Evolutionary conservation across 805 yeast species (phyloP).

Genomic region (Lipomyces oligophaga): DNA sequence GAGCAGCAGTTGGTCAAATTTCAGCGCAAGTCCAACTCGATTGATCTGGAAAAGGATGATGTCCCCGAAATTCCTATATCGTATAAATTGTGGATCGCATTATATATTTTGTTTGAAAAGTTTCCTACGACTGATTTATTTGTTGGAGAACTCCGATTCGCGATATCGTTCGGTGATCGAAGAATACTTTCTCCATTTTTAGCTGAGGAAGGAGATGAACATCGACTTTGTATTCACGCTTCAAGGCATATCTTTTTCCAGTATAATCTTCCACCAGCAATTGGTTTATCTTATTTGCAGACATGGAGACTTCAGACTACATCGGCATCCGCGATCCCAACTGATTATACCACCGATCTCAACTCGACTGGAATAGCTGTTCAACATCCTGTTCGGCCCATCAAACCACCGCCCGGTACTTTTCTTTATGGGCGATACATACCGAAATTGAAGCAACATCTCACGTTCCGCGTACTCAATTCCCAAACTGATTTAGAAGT

Average conservation of each 20-base stretch:
- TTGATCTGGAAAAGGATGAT: neutral
- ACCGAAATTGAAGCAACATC: slow-evolving; percentile 18
- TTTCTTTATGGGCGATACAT: slow-evolving; percentile 28
- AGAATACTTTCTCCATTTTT: too few relatives aligned
- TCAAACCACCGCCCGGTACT: slow-evolving; percentile 10
- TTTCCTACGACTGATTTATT: too few relatives aligned
- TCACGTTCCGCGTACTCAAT: slow-evolving; percentile 18
- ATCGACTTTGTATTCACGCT: too few relatives aligned
- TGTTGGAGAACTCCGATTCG: too few relatives aligned
- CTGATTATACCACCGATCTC: slow-evolving; percentile 1
- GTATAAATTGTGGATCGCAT: neutral
- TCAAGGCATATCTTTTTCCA: too few relatives aligned
- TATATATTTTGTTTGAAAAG: neutral
- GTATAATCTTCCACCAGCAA: too few relatives aligned
- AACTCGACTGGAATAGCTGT: slow-evolving; percentile 5
- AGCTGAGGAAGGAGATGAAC: too few relatives aligned
- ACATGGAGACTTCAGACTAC: neutral
- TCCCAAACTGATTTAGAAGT: slow-evolving; percentile 9
- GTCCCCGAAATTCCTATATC: neutral
- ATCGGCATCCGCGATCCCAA: neutral
- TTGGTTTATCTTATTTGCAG: too few relatives aligned
- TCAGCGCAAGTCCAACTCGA: too few relatives aligned
- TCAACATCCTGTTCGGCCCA: slow-evolving; percentile 3
- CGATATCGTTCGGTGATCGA: too few relatives aligned
- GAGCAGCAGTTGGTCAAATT: too few relatives aligned